These are phyloP conservation scores for Hymenoscyphus scutula DNA, from an alignment of 2,329 filamentous ascomycete genomes.

Conservation along the genomic window DNA sequence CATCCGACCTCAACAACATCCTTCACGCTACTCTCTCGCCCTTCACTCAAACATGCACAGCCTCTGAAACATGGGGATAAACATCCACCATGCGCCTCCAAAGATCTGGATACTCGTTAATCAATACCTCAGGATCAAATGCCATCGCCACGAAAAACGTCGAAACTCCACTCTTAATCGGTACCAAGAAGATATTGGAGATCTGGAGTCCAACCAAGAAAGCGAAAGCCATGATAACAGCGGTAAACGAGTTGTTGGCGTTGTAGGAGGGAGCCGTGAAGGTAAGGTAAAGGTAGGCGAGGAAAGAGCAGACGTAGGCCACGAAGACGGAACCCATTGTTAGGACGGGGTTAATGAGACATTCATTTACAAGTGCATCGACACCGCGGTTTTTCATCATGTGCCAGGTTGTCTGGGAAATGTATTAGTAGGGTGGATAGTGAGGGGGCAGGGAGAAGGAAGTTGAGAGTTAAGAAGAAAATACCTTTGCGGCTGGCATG, in stretches of 20 bases:
- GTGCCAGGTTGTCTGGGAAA: constrained; percentile 38
- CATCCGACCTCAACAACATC: too few relatives aligned
- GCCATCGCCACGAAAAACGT: constrained; percentile 83
- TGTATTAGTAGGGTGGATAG: constrained; percentile 7
- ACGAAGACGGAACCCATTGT: constrained; percentile 81
- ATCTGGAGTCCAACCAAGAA: constrained; percentile 91
- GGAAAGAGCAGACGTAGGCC: constrained; percentile 74
- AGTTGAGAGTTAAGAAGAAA: constrained; percentile 30
- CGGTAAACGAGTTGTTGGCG: constrained; percentile 62
- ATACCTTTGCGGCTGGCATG: constrained; percentile 75
- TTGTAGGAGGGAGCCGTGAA: constrained; percentile 84
- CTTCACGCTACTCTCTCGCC: too few relatives aligned
- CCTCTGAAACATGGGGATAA: constrained; percentile 80
- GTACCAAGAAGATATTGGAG: constrained; percentile 84
- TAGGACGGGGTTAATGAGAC: constrained; percentile 49
- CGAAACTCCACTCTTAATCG: constrained; percentile 82
- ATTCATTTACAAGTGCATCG: constrained; percentile 75
- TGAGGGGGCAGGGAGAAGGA: neutral
- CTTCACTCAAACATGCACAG: constrained; percentile 43
- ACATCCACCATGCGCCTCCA: constrained; percentile 76
- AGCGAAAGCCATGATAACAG: constrained; percentile 77
- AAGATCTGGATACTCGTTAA: constrained; percentile 76
- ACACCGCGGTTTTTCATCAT: constrained; percentile 93
- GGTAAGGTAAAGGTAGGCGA: constrained; percentile 83
- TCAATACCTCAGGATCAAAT: constrained; percentile 71